These are phyloP conservation scores for Cryptosporidium tyzzeri DNA, from an alignment of 169 alveolate genomes.

Conservation along the genomic window DNA sequence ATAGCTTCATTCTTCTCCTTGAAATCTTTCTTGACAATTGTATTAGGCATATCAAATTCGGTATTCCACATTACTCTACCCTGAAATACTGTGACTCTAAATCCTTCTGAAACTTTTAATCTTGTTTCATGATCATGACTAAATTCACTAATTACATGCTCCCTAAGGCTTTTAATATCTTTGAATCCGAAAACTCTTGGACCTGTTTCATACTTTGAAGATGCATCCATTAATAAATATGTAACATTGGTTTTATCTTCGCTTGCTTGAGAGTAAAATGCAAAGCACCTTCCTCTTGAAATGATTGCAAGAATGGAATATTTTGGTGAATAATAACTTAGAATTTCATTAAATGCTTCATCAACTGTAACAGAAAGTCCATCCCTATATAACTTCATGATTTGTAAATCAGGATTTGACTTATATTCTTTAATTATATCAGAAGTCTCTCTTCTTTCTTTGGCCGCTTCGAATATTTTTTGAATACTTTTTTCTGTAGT, in stretches of 20 bases:
- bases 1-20: slow-evolving; percentile 66
- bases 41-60: slow-evolving; percentile 19
- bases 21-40: slow-evolving; percentile 39
- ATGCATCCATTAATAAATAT: slow-evolving; percentile 30
- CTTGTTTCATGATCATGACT: slow-evolving; percentile 58
- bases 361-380: slow-evolving; percentile 67
- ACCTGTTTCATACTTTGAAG: slow-evolving; percentile 60
- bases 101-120: slow-evolving; percentile 36
- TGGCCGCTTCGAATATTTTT: slow-evolving; percentile 33
- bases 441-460: slow-evolving; percentile 19
- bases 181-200: slow-evolving; percentile 57
- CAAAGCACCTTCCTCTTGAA: slow-evolving; percentile 69
- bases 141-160: slow-evolving; percentile 41
- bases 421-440: slow-evolving; percentile 65
- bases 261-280: slow-evolving; percentile 52
- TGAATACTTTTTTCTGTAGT: slow-evolving; percentile 37
- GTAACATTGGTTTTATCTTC: slow-evolving; percentile 4
- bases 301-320: slow-evolving; percentile 59
- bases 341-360: slow-evolving; percentile 61
- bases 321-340: slow-evolving; percentile 41
- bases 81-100: slow-evolving; percentile 53
- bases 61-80: slow-evolving; percentile 62
- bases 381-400: slow-evolving; percentile 50
- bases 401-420: slow-evolving; percentile 62
- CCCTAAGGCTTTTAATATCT: slow-evolving; percentile 22